Conservation (phyloP, 257 asterid genomes). For the Plectranthus barbatus region DNA sequence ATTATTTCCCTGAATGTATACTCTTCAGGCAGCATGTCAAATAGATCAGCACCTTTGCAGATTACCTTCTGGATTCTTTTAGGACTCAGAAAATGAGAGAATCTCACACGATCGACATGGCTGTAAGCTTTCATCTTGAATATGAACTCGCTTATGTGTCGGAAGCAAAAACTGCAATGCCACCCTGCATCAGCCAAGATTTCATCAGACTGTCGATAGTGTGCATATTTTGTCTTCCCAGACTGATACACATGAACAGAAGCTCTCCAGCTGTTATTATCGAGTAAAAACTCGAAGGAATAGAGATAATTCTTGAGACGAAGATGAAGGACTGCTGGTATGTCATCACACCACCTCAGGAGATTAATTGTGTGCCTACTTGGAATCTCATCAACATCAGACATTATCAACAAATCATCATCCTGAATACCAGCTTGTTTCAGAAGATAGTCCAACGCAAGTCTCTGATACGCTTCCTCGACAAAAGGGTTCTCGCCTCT, state of each 20-base stretch:
- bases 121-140: too few relatives aligned
- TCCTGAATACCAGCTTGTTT: constrained; percentile 67
- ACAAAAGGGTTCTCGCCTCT: constrained; percentile 76
- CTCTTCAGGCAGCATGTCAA: constrained; percentile 81
- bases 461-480: too few relatives aligned
- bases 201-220: constrained; percentile 63
- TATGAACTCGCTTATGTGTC: constrained; percentile 53
- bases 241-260: too few relatives aligned
- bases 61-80: constrained; percentile 71
- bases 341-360: constrained; percentile 76
- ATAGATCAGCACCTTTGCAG: constrained; percentile 72
- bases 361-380: too few relatives aligned
- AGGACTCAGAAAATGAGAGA: too few relatives aligned
- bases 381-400: too few relatives aligned
- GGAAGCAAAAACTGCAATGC: too few relatives aligned
- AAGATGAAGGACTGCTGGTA: constrained; percentile 68
- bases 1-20: too few relatives aligned
- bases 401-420: too few relatives aligned
- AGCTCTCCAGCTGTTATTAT: constrained; percentile 80
- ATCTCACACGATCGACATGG: too few relatives aligned
- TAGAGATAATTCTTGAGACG: constrained; percentile 66
- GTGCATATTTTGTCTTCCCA: constrained; percentile 70
- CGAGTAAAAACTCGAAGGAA: constrained; percentile 67
- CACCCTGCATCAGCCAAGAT: too few relatives aligned
- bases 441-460: constrained; percentile 69